Base-by-base conservation (phyloP, 1,139 yeast species). In the Candida anutae region DNA sequence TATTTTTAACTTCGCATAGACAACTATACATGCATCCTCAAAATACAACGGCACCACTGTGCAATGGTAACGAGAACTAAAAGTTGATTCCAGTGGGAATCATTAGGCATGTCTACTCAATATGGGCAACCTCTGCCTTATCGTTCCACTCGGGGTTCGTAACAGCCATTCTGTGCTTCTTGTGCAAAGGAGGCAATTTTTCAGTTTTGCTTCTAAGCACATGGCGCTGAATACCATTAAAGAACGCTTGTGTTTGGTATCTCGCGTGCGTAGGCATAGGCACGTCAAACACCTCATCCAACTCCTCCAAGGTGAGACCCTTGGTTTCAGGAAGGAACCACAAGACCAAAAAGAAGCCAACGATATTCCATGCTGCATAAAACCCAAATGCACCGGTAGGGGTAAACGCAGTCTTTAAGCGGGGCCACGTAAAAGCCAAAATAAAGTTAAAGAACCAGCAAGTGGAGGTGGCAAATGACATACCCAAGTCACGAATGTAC, bases 311-410 rank as follows among this genome's bases (percentile, higher is more conserved):
- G 0, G 85, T 76, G 42, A 75, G 62, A 13, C 75, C 72, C 53
- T 77, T 77, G 11, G 87, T 77, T 47, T 78, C 87, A 2, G 85
- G 83, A 28, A 77, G 56, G 55, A 74, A 65, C 69, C 77, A 73
- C 34, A 76, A 56, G 3, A 77, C 84, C 48, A 77, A 42, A 56
- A 77, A 72, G 60, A 76, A 81, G 0, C 90, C 93, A 30, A 79
- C 62, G 30, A 80, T 46, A 49, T 84, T 84, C 90, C 94, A 81
- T 9, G 81, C 94, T 1, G 94, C 94, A 45, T 83, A 84, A 69
- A 77, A 84, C 10, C 90, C 85, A 51, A 85, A 85, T 3, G 94
- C 94, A 50, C 95, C 95, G 37, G 78, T 82, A 3, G 84, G 69
- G 28, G 71, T 74, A 56, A 84, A 76, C 0, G 81, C 76, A 28